These are phyloP conservation scores for Collybia nuda DNA, from an alignment of 768 basidiomycete genomes.

Conservation along the genomic window DNA sequence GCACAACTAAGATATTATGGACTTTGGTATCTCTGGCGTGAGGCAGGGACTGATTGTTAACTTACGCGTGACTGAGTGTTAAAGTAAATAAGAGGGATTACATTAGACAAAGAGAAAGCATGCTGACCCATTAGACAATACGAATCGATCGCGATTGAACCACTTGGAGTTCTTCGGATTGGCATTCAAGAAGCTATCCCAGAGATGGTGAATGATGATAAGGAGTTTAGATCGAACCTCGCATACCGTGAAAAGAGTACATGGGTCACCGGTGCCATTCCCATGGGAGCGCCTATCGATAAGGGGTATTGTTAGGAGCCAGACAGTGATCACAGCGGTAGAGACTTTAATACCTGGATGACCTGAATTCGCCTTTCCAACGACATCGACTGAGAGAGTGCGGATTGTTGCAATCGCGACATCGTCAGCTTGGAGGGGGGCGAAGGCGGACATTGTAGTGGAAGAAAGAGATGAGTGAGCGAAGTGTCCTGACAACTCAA, in stretches of 20 bases:
- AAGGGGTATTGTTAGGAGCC: constrained; percentile 8
- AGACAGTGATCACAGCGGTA: constrained; percentile 3
- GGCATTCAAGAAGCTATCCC: constrained; percentile 74
- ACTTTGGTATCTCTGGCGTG: constrained; percentile 2
- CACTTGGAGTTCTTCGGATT: constrained; percentile 90
- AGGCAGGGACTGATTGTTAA: constrained; percentile 10
- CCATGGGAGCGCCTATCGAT: constrained; percentile 84
- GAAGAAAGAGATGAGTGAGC: constrained; percentile 3
- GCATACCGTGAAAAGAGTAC: constrained; percentile 74
- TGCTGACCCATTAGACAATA: constrained; percentile 90
- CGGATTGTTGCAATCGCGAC: constrained; percentile 72
- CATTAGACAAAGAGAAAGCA: neutral
- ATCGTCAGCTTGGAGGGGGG: constrained; percentile 46
- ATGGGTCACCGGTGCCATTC: constrained; percentile 84
- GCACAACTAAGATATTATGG: constrained; percentile 63
- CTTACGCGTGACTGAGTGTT: constrained; percentile 69
- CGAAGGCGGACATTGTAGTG: constrained; percentile 42
- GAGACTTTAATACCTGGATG: constrained; percentile 66
- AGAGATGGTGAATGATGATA: constrained; percentile 1
- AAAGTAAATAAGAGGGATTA: constrained; percentile 12
- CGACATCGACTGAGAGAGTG: constrained; percentile 73
- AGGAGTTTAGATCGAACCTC: neutral
- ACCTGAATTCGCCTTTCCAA: constrained; percentile 89
- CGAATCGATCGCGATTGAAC: constrained; percentile 97
- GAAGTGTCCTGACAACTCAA: too few relatives aligned